Base-by-base conservation (phyloP, 257 asterid species). In the Solanum pimpinellifolium region DNA sequence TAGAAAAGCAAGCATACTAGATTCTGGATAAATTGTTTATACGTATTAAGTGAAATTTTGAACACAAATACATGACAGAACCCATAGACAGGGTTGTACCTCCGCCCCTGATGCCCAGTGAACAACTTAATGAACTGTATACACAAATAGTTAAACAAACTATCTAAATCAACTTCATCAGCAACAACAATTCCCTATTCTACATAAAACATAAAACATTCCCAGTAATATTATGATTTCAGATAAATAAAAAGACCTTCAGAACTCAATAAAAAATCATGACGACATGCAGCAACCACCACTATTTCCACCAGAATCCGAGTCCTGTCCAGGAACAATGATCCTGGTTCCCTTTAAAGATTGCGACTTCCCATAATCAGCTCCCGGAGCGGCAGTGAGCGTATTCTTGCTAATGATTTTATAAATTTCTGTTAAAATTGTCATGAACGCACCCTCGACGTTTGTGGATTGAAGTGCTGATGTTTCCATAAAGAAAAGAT, bases 391-490 rank as follows among this genome's bases (percentile, higher is more conserved):
- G 2, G 91, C 90, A 46, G 87, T 90, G 20, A 95, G 91, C 1
- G 94, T 81, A 66, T 95, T 95, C 93, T 93, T 95, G 92, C 97
- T 92, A n/a, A 93, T 92, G 83, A 93, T 92, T 86, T 92, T 75
- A 76, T 95, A 94, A 86, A 95, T 95, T 85, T 94, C 92, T 0
- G 92, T 90, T 83, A 95, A 86, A 14, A 93, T 88, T 8, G 91
- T 94, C 93, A 92, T 91, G 86, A 94, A 95, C 5, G 98, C 98
- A 60, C 90, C 86, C 62, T 94, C 96, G 3, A 95, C 98, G 23
- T 94, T 95, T 23, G 95, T 95, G 42, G 98, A 91, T 90, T 94
- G 93, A 4, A 95, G 96, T 0, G 98, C 98, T 8, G 98, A 95
- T 25, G 98, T 95, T 91, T 95, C 98, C 98, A 94, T 95, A 85